phyloP scores from a whole-genome alignment of 192 early-diverging fungal genomes.

The Coemansia sp. region DNA sequence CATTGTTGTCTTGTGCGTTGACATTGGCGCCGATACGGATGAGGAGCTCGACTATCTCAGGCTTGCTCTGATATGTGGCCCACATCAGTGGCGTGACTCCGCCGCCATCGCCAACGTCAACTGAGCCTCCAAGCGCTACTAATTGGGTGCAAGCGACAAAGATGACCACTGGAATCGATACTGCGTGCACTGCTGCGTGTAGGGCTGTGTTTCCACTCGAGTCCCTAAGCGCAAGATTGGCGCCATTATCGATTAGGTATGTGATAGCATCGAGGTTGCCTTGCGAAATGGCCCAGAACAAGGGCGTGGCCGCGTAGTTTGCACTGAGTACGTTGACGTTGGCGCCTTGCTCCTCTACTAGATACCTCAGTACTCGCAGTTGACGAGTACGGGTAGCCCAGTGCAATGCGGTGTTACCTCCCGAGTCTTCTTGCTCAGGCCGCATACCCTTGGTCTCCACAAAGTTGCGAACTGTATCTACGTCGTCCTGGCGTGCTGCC shows the following conservation, averaged over 20 bases:
- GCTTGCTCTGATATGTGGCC: conserved; percentile 89
- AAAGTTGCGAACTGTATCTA: conserved; percentile 60
- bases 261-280: conserved; percentile 76
- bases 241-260: conserved; percentile 77
- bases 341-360: conserved; percentile 76
- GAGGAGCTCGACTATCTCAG: conserved; percentile 70
- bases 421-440: conserved; percentile 64
- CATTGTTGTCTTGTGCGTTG: conserved; percentile 68
- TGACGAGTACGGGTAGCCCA: conserved; percentile 84
- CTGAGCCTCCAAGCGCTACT: conserved; percentile 61
- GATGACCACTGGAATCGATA: conserved; percentile 73
- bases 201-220: conserved; percentile 88
- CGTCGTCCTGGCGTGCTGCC: conserved; percentile 74
- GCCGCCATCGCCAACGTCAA: conserved; percentile 72
- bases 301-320: conserved; percentile 80
- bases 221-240: conserved; percentile 73
- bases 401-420: conserved; percentile 80
- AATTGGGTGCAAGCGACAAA: conserved; percentile 72
- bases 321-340: conserved; percentile 76
- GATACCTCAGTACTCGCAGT: conserved; percentile 69
- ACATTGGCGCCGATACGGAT: conserved; percentile 72
- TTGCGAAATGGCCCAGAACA: conserved; percentile 91
- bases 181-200: conserved; percentile 89
- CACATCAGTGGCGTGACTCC: conserved; percentile 94
- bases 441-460: conserved; percentile 61